A percentile compares a stretch with the other conserved stretches of the same genome.
These are phyloP conservation scores for Phaffia rhodozyma DNA, from an alignment of 1,284 basidiomycete species.

Conservation along the genomic window DNA sequence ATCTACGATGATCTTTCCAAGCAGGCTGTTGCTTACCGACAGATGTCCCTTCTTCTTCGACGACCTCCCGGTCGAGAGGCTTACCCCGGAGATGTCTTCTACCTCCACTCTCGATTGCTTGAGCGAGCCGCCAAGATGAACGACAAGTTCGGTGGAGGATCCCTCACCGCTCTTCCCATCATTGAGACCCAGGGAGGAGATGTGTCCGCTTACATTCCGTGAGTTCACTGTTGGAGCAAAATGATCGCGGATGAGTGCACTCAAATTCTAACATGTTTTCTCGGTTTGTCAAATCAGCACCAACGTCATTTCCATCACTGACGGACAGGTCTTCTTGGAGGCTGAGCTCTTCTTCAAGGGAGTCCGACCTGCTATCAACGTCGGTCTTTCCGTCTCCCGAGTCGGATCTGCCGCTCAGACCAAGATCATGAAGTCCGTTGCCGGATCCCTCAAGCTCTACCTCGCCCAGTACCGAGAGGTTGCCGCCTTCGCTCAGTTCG, in stretches of 20 bases:
- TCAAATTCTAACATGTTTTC: background rate
- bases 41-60: slow-evolving; percentile 98
- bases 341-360: slow-evolving; percentile 98
- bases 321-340: slow-evolving; percentile 99
- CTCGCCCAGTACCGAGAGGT: slow-evolving; percentile 99
- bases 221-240: background rate
- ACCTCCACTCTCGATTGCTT: slow-evolving; percentile 98
- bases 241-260: background rate
- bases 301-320: slow-evolving; percentile 91
- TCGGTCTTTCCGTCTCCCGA: slow-evolving; percentile 99
- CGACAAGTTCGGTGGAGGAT: slow-evolving; percentile 94
- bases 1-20: slow-evolving; percentile 99
- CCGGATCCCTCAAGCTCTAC: slow-evolving; percentile 98
- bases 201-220: slow-evolving; percentile 86
- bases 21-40: slow-evolving; percentile 99
- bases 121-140: slow-evolving; percentile 99
- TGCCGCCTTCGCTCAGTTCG: slow-evolving; percentile 90
- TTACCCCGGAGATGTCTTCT: slow-evolving; percentile 99
- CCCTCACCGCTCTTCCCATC: slow-evolving; percentile 94
- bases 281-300: slow-evolving; percentile 27
- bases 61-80: slow-evolving; percentile 99
- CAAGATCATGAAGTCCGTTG: slow-evolving; percentile 99
- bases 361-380: slow-evolving; percentile 97
- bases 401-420: slow-evolving; percentile 99
- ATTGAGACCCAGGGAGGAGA: slow-evolving; percentile 99